Evolutionary conservation across 1,284 basidiomycete species (phyloP).

Genomic region (Coniophora puteana): DNA sequence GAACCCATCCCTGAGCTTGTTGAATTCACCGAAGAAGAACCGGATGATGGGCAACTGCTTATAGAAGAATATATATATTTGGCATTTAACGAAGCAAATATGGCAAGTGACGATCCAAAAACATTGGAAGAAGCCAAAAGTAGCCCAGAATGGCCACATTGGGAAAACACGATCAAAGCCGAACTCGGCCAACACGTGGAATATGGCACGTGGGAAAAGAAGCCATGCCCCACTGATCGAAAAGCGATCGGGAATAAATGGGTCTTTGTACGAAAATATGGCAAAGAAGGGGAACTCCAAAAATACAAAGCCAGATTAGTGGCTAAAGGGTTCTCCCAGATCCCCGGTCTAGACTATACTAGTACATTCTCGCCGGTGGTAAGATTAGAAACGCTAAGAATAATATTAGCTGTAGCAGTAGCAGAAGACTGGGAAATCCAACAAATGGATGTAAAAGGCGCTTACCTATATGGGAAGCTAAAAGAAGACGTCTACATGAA

Average conservation of each 20-base stretch:
- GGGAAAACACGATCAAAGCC: neutral
- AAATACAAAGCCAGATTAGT: conserved; percentile 1
- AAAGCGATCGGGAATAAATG: neutral
- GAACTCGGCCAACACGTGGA: neutral
- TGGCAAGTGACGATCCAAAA: neutral
- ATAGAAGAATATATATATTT: neutral
- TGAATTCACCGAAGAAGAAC: too few relatives aligned
- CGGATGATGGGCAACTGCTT: too few relatives aligned
- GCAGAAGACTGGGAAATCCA: neutral
- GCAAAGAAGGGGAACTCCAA: neutral
- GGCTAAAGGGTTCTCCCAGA: neutral
- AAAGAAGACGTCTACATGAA: conserved; percentile 3
- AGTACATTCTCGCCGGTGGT: neutral
- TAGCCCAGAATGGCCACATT: neutral
- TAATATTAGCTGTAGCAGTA: neutral
- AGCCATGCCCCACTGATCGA: neutral
- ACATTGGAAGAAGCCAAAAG: neutral
- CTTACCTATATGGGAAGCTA: conserved; percentile 1
- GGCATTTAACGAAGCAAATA: neutral
- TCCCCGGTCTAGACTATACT: neutral
- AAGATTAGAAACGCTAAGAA: neutral
- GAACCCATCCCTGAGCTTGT: too few relatives aligned
- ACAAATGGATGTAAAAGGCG: conserved; percentile 5
- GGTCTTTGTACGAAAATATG: neutral
- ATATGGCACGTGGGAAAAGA: neutral